Base-by-base conservation (phyloP, 768 basidiomycete genomes). In the Rhizopogon vinicolor region DNA sequence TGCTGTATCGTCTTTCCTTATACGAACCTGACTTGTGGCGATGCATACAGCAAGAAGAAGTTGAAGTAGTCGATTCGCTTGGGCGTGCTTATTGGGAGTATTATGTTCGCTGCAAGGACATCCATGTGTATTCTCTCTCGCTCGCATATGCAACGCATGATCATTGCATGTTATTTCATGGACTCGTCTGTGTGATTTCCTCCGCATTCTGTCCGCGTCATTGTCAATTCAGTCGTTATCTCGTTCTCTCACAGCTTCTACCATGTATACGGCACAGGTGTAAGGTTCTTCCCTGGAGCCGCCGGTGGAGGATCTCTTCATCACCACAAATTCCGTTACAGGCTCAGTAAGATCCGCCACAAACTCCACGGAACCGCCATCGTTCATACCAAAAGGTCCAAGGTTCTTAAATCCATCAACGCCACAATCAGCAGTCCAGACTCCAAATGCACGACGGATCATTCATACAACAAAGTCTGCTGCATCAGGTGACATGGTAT, bases 41-140 rank as follows among this genome's bases (percentile, higher is more conserved):
- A 33, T 52, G 5, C 52, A 45, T 66, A 58, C 65, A 90, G 88
- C 57, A 96, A 96, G 87, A 95, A 96, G 85, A 96, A 95, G 81
- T 80, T 93, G 75, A 94, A 93, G 85, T 90, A 89, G 83, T 83
- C 60, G 37, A 57, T 44, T 63, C 60, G 52, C 55, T 52, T 58
- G 55, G 37, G 48, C 25, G 28, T 51, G 51, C n/a, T 19, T 37
- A 18, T 6, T 41, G 33, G 51, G 53, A 51, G 33, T 45, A 54
- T 54, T 54, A 56, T 56, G 55, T 18, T 53, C 52, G 42, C 31
- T 44, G 63, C 59, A 60, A 55, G 44, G 52, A 51, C 44, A 53
- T 41, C 41, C 51, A 49, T 59, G 51, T 64, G 63, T 66, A 64
- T 54, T 65, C 59, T 65, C 51, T 56, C 43, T 60, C 18, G 43